Conservation (phyloP, 2,329 filamentous ascomycete species). For the Neofusicoccum umdonicola region DNA sequence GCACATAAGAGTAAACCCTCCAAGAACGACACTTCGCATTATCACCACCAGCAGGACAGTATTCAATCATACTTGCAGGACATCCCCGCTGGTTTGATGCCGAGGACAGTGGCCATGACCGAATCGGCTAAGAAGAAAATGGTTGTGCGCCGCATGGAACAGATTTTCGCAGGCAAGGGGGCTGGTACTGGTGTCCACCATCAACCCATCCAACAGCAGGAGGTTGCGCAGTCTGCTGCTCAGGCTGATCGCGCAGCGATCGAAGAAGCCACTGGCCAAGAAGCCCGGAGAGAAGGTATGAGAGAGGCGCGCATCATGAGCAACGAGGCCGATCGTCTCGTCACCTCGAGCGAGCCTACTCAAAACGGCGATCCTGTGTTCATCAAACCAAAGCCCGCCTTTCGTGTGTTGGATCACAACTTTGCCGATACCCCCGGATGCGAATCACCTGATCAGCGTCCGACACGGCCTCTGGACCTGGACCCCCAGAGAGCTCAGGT, state of each 20-base stretch:
- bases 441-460: constrained; percentile 64
- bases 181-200: constrained; percentile 43
- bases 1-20: neutral
- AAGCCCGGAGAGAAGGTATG: constrained; percentile 37
- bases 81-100: constrained; percentile 68
- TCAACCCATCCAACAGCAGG: constrained; percentile 55
- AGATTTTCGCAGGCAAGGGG: constrained; percentile 74
- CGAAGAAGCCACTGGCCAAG: constrained; percentile 40
- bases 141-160: constrained; percentile 73
- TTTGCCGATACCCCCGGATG: neutral
- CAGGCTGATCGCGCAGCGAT: constrained; percentile 41
- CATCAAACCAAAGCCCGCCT: neutral
- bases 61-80: constrained; percentile 70
- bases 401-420: neutral
- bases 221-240: constrained; percentile 56
- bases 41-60: constrained; percentile 42
- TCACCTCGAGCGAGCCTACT: neutral
- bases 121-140: constrained; percentile 74
- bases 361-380: neutral
- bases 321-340: neutral
- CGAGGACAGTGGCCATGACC: constrained; percentile 58
- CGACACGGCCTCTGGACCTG: constrained; percentile 72
- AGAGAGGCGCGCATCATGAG: constrained; percentile 49
- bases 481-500: constrained; percentile 75
- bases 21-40: neutral